Evolutionary conservation across 2,329 filamentous ascomycete genomes (phyloP).

Genomic region (Periconia sp.): DNA sequence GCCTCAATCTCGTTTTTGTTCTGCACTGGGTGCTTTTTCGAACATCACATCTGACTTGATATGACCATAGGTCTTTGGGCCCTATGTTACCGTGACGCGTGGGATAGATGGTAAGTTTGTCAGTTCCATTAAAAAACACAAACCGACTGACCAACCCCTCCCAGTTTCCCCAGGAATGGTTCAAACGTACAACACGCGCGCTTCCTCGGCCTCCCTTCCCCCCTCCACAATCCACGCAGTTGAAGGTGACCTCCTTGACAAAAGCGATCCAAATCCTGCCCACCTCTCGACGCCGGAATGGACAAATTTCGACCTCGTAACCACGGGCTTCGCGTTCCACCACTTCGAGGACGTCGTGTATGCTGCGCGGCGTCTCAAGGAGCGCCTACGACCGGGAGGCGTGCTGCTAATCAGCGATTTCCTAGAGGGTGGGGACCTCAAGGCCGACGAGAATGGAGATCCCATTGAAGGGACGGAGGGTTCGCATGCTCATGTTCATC

Average conservation of each 20-base stretch:
- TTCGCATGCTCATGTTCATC: conserved; percentile 24
- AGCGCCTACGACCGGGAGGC: conserved; percentile 66
- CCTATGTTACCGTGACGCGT: conserved; percentile 63
- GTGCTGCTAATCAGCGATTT: conserved; percentile 71
- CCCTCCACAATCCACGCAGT: conserved; percentile 24
- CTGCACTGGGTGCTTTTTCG: not conserved
- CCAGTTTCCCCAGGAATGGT: conserved; percentile 69
- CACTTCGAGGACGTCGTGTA: conserved; percentile 61
- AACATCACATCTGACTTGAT: not conserved
- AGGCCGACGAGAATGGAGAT: conserved; percentile 28
- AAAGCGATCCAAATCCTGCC: conserved; percentile 18
- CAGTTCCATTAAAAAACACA: not conserved
- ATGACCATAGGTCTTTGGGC: conserved; percentile 56
- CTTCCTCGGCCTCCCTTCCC: conserved; percentile 29
- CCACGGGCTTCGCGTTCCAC: conserved; percentile 49
- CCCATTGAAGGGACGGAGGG: conserved; percentile 25
- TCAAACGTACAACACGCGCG: conserved; percentile 64
- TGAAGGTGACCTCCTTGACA: conserved; percentile 41
- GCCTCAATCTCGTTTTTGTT: not conserved
- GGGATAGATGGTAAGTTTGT: conserved; percentile 59
- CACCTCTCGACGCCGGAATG: conserved; percentile 32
- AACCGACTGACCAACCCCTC: too few species aligned
- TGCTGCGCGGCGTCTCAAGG: conserved; percentile 60
- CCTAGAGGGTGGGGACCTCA: conserved; percentile 53
- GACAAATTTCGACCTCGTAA: conserved; percentile 46